A percentile compares a stretch with the other conserved stretches of the same genome.
These are phyloP conservation scores for Phaffomyces thermotolerans DNA, from an alignment of 805 yeast genomes.

Conservation along the genomic window DNA sequence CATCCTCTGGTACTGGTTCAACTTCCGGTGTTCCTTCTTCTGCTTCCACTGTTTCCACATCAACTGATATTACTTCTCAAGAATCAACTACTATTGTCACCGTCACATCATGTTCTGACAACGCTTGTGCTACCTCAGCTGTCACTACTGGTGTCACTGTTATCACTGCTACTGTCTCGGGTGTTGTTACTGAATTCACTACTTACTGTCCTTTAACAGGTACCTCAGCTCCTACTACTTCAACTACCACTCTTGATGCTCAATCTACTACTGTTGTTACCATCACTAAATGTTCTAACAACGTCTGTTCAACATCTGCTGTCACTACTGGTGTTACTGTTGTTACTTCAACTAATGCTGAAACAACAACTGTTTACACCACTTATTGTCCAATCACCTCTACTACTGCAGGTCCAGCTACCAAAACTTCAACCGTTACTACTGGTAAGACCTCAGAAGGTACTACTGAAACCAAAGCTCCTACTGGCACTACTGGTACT, in stretches of 20 bases:
- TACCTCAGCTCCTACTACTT: slow-evolving; percentile 9
- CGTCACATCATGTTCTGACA: slow-evolving; percentile 14
- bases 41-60: slow-evolving; percentile 18
- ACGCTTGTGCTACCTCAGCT: slow-evolving; percentile 6
- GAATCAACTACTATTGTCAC: slow-evolving; percentile 19
- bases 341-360: slow-evolving; percentile 16
- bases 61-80: slow-evolving; percentile 9
- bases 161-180: slow-evolving; percentile 25
- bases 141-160: slow-evolving; percentile 17
- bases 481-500: slow-evolving; percentile 6
- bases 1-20: slow-evolving; percentile 11
- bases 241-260: slow-evolving; percentile 15
- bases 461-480: too few species aligned
- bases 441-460: too few species aligned
- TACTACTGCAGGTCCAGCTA: slow-evolving; percentile 1
- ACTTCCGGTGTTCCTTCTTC: too few species aligned
- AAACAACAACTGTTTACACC: slow-evolving; percentile 10
- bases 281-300: slow-evolving; percentile 20
- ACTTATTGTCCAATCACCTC: slow-evolving; percentile 12
- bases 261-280: slow-evolving; percentile 25
- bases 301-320: slow-evolving; percentile 12
- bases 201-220: slow-evolving; percentile 10
- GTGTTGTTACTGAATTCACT: slow-evolving; percentile 16
- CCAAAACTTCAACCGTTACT: slow-evolving; percentile 5
- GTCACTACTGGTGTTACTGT: slow-evolving; percentile 24